Percentiles rank a stretch among this genome's conserved stretches.
Evolutionary conservation across 805 yeast species (phyloP).

Genomic region (Sugiyamaella marilandica): DNA sequence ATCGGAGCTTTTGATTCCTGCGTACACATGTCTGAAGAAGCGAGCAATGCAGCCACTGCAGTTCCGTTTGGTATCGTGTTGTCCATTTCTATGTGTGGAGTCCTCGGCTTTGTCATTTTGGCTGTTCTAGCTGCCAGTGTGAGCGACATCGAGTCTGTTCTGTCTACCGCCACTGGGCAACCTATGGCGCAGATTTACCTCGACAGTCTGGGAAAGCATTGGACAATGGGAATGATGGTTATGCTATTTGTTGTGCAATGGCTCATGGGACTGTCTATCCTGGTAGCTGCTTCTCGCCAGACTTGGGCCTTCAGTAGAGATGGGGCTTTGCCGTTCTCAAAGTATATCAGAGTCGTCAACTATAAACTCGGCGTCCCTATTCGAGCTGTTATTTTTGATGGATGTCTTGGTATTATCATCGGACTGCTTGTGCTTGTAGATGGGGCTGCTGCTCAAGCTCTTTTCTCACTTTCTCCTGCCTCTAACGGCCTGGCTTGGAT

Average conservation of each 20-base stretch:
- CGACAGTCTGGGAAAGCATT: constrained; percentile 57
- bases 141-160: constrained; percentile 41
- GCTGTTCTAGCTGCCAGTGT: constrained; percentile 52
- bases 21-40: constrained; percentile 71
- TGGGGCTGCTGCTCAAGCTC: constrained; percentile 58
- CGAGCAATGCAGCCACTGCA: constrained; percentile 54
- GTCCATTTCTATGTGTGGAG: constrained; percentile 53
- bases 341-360: constrained; percentile 53
- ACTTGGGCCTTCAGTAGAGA: constrained; percentile 75
- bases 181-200: constrained; percentile 62
- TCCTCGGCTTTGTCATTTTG: constrained; percentile 54
- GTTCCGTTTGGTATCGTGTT: constrained; percentile 63
- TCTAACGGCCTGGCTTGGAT: constrained; percentile 64
- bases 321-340: constrained; percentile 63
- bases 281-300: constrained; percentile 64
- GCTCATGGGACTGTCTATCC: constrained; percentile 61
- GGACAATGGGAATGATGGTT: constrained; percentile 63
- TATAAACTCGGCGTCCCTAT: constrained; percentile 56
- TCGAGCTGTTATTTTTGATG: constrained; percentile 56
- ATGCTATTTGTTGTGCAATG: constrained; percentile 56
- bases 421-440: constrained; percentile 59
- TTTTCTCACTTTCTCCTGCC: constrained; percentile 59
- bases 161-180: constrained; percentile 47
- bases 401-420: constrained; percentile 44
- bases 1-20: constrained; percentile 70